phyloP scores from a whole-genome alignment of 225 moss, liverwort and hornwort species.

The Marchantia paleacea region DNA sequence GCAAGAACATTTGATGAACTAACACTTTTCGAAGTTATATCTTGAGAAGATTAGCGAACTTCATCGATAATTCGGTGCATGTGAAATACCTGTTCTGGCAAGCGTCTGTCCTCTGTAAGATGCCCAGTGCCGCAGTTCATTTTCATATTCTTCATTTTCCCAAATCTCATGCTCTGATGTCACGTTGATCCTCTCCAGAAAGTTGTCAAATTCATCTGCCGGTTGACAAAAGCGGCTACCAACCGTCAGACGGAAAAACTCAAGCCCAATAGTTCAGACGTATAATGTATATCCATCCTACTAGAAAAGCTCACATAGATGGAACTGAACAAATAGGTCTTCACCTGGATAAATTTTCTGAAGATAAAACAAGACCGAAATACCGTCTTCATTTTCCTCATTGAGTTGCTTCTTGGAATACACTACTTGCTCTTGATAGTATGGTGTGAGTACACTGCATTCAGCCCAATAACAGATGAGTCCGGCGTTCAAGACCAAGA shows the following conservation, averaged over 20 bases:
- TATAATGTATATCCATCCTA: background rate
- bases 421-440: conserved; percentile 83
- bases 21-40: background rate
- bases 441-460: conserved; percentile 88
- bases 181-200: conserved; percentile 66
- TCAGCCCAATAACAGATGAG: background rate
- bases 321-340: background rate
- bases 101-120: conserved; percentile 93
- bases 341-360: conserved; percentile 97
- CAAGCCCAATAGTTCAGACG: background rate
- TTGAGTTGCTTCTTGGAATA: conserved; percentile 76
- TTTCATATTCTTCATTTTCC: conserved; percentile 57
- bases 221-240: background rate
- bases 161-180: conserved; percentile 59
- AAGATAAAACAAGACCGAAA: conserved; percentile 87
- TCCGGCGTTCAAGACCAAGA: background rate
- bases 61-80: background rate
- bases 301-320: background rate
- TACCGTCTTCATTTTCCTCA: conserved; percentile 92
- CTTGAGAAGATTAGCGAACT: too few relatives aligned
- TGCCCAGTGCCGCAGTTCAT: conserved; percentile 87
- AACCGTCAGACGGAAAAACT: background rate
- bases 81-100: conserved; percentile 62
- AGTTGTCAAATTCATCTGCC: conserved; percentile 92
- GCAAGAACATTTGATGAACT: background rate